These are phyloP conservation scores for Pterocarpus santalinus DNA, from an alignment of 306 rosid genomes.

Conservation along the genomic window DNA sequence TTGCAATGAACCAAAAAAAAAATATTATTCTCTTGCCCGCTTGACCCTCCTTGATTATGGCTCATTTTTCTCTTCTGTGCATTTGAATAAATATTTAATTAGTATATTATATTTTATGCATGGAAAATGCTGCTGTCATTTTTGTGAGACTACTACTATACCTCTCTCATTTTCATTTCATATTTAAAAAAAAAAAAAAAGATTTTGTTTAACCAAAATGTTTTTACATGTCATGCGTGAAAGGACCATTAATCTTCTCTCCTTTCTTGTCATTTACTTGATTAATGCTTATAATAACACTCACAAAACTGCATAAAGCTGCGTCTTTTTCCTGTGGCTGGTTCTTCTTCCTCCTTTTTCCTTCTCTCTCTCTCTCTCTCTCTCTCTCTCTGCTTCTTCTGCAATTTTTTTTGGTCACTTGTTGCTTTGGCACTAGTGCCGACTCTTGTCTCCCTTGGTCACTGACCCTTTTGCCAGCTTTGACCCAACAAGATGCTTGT, in stretches of 20 bases:
- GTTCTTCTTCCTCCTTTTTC: slow-evolving; percentile 45
- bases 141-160: background rate
- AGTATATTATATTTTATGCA: slow-evolving; percentile 18
- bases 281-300: slow-evolving; percentile 73
- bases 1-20: background rate
- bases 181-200: background rate
- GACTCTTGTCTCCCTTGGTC: slow-evolving; percentile 58
- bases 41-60: background rate
- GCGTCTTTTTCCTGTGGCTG: slow-evolving; percentile 45
- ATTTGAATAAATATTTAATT: too few relatives aligned
- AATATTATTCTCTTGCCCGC: background rate
- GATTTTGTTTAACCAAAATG: slow-evolving; percentile 36
- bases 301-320: slow-evolving; percentile 51
- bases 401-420: slow-evolving; percentile 28
- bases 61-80: background rate
- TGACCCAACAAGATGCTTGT: slow-evolving; percentile 94
- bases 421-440: slow-evolving; percentile 52
- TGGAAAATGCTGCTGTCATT: slow-evolving; percentile 64
- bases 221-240: slow-evolving; percentile 46
- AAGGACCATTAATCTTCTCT: slow-evolving; percentile 46
- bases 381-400: slow-evolving; percentile 39
- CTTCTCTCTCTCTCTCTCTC: slow-evolving; percentile 31
- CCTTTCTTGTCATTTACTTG: slow-evolving; percentile 59
- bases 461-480: slow-evolving; percentile 60
- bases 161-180: background rate